Evolutionary conservation across 2,329 filamentous ascomycete species (phyloP).

Genomic region (Calonectria henricotiae): DNA sequence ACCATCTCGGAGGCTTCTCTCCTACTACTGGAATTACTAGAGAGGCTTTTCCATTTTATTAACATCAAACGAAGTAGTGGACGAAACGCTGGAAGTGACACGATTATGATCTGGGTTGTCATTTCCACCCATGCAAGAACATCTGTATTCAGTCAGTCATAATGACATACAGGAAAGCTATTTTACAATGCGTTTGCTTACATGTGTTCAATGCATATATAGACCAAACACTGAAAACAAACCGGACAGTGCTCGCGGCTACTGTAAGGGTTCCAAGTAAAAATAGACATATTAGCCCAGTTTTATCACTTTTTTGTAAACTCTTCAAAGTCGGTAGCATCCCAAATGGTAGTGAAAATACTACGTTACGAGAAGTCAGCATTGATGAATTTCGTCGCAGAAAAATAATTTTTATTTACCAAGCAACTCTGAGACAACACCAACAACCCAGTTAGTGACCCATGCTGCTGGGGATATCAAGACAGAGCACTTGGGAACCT

Average conservation of each 20-base stretch:
- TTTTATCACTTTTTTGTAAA: conserved; percentile 3
- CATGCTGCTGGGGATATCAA: not conserved
- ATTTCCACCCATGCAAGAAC: too few species aligned
- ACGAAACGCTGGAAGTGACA: too few species aligned
- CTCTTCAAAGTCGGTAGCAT: conserved; percentile 12
- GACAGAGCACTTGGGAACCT: not conserved
- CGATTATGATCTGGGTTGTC: too few species aligned
- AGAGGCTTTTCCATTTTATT: too few species aligned
- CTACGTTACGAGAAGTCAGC: not conserved
- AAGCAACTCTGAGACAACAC: conserved; percentile 10
- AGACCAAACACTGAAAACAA: not conserved
- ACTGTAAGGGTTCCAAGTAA: conserved; percentile 1
- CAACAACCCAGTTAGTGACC: conserved; percentile 7
- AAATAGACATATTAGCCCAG: conserved; percentile 5
- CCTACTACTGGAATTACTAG: too few species aligned
- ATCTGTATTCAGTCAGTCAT: not conserved
- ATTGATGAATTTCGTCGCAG: too few species aligned
- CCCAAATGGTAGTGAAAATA: conserved; percentile 1
- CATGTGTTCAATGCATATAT: not conserved
- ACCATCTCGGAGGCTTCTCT: too few species aligned
- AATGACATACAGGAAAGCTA: too few species aligned
- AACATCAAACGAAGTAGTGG: too few species aligned
- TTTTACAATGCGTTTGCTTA: not conserved
- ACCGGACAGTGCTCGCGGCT: conserved; percentile 1
- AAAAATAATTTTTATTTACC: not conserved